Evolutionary conservation across 2,329 filamentous ascomycete genomes (phyloP), one percentile per base, ranked within the genome.

Genomic region (Xylaria sp.): DNA sequence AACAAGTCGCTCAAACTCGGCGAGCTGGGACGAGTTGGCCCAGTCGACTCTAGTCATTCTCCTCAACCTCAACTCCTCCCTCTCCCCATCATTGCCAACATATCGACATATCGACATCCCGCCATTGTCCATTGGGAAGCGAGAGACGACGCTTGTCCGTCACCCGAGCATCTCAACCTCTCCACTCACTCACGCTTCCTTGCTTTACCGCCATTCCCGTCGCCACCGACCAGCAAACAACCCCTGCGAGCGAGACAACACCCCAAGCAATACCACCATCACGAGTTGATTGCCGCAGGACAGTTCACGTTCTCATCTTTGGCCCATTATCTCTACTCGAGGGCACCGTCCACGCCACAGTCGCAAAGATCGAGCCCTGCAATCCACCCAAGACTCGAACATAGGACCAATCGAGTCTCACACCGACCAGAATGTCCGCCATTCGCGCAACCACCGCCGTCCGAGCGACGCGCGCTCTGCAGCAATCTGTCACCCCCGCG

Each of bases 381-480:
- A 35, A 35, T 7, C 31, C 7, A 35, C 6, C 46, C 17, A 23
- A 11, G 19, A 21, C 13, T 11, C 15, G 10, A 48, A 21, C n/a
- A 33, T n/a, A 44, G 11, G 13, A n/a, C 8, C 15, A 13, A 3
- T 8, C 25, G 13, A 21, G 9, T 44, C 15, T 9, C 6, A 44
- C 11, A 27, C 2, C 13, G 17, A 13, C 0, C 1, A 17, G 13
- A 51, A 75, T 75, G 73, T 63, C 73, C 54, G 68, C 68, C 62
- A 55, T 74, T 65, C 73, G 72, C 58, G 65, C 71, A n/a, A 66
- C 60, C 47, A 63, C 52, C 57, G 71, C 69, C 66, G 67, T 68
- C 63, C 70, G 70, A 62, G 72, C 72, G 44, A 68, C 70, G 23
- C 72, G 72, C 65, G 64, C 72, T 57, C 62, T 68, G 41, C 68